Conservation (phyloP, 2,329 filamentous ascomycete genomes). For the Cordyceps cicadae region DNA sequence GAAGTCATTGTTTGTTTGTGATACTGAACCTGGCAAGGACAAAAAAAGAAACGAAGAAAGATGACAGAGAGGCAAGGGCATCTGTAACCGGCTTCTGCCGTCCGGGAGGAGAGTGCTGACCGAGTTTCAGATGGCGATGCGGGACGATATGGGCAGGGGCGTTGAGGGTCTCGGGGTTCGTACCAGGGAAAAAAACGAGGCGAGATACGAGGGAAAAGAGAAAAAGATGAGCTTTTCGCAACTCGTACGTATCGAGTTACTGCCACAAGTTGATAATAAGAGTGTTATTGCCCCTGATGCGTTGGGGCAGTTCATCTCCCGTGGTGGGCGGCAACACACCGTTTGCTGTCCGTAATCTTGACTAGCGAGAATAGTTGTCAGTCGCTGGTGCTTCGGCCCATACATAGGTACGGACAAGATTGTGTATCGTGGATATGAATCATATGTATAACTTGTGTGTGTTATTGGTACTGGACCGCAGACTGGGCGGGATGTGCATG, state of each 20-base stretch:
- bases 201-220: background rate
- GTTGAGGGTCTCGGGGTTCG: background rate
- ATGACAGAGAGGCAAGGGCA: background rate
- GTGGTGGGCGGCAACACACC: background rate
- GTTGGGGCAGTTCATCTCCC: background rate
- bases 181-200: background rate
- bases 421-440: too few species aligned
- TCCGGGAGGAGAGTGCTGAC: background rate
- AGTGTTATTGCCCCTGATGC: background rate
- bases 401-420: too few species aligned
- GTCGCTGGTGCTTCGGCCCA: too few species aligned
- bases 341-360: too few species aligned
- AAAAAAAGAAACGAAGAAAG: background rate
- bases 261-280: too few species aligned
- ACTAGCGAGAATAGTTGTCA: too few species aligned
- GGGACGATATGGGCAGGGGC: background rate
- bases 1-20: background rate
- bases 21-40: background rate
- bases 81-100: background rate
- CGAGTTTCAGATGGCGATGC: constrained; percentile 2
- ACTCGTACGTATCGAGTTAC: too few species aligned
- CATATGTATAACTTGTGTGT: too few species aligned
- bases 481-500: background rate
- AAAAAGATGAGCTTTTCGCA: background rate
- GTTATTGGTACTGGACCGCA: background rate